These are phyloP conservation scores for Suillus brevipes DNA, from an alignment of 768 basidiomycete genomes.

Conservation along the genomic window DNA sequence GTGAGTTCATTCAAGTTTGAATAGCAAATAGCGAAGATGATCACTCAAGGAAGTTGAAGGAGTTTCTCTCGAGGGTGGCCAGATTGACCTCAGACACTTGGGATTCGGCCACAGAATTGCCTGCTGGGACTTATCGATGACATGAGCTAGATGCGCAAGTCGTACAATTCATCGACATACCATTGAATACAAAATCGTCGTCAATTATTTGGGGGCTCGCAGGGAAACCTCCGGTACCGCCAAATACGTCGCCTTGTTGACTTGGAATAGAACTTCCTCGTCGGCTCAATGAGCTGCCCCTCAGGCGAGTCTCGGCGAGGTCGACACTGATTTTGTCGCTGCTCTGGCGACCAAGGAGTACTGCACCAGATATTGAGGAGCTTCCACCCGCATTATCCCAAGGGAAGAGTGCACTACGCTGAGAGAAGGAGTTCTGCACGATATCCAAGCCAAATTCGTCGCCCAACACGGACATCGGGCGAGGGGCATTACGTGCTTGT, in stretches of 20 bases:
- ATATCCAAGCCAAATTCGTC: constrained; percentile 51
- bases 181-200: constrained; percentile 69
- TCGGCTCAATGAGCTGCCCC: constrained; percentile 55
- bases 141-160: constrained; percentile 15
- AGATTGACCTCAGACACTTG: constrained; percentile 58
- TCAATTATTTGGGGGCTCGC: constrained; percentile 46
- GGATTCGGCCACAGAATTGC: constrained; percentile 39
- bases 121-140: constrained; percentile 27
- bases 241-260: constrained; percentile 42
- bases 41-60: constrained; percentile 79
- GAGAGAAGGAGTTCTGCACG: constrained; percentile 48
- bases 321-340: constrained; percentile 52
- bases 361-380: constrained; percentile 47
- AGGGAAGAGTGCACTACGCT: constrained; percentile 72
- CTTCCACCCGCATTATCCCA: constrained; percentile 82
- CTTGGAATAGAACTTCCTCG: constrained; percentile 61
- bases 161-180: constrained; percentile 35
- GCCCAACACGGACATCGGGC: constrained; percentile 50
- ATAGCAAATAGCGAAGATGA: not conserved
- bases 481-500: constrained; percentile 75
- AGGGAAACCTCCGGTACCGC: constrained; percentile 52
- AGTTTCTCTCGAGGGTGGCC: constrained; percentile 69
- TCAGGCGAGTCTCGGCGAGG: constrained; percentile 50
- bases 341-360: constrained; percentile 32
- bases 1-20: constrained; percentile 15